Evolutionary conservation across 208 protist species (phyloP).

Genomic region (Dictyostelium gargantuum): DNA sequence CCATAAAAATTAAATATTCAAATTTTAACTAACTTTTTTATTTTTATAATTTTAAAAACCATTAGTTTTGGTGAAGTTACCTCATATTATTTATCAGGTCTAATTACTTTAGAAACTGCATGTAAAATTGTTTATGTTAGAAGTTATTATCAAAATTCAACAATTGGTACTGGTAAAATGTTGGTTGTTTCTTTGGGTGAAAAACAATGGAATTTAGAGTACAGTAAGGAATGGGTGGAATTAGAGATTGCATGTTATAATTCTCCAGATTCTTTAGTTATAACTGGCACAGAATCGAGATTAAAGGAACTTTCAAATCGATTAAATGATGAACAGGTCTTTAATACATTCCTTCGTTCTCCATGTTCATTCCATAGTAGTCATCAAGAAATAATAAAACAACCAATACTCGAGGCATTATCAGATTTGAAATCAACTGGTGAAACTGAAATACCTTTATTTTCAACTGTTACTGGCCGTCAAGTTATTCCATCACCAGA

Average conservation of each 20-base stretch:
- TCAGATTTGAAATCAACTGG: not conserved
- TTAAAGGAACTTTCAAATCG: not conserved
- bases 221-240: not conserved
- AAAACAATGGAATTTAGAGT: not conserved
- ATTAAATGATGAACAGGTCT: not conserved
- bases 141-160: slow-evolving; percentile 2
- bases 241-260: slow-evolving; percentile 41
- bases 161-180: slow-evolving; percentile 51
- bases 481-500: not conserved
- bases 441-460: not conserved
- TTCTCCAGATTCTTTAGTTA: slow-evolving; percentile 20
- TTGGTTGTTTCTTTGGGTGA: not conserved
- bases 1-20: no score
- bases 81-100: not conserved
- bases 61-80: slow-evolving; percentile 68
- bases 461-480: slow-evolving; percentile 30
- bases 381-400: not conserved
- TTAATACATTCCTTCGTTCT: slow-evolving; percentile 13
- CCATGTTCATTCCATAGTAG: slow-evolving; percentile 39
- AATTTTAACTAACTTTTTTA: not conserved
- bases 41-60: no score
- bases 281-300: not conserved
- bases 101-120: slow-evolving; percentile 18
- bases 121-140: slow-evolving; percentile 27
- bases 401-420: not conserved